Percentiles rank a stretch among this genome's conserved stretches.
Conservation (phyloP, 116 monocot genomes). For the Iris pallida region DNA sequence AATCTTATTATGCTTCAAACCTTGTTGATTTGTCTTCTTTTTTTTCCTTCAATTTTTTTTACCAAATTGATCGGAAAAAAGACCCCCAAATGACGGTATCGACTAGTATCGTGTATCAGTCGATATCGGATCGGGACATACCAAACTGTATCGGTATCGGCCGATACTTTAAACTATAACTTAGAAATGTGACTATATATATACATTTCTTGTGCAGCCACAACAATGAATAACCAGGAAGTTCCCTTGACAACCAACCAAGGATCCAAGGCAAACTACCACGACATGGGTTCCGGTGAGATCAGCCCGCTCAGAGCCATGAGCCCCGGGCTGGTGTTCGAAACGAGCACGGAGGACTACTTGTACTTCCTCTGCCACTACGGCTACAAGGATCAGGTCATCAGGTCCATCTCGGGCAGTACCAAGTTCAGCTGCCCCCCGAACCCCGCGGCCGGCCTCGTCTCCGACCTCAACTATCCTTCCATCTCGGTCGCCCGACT, state of each 20-base stretch:
- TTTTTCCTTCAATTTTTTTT: too few species aligned
- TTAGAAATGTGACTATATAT: too few species aligned
- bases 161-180: too few species aligned
- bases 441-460: conserved; percentile 34
- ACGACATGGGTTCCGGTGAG: conserved; percentile 87
- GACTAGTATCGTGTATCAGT: too few species aligned
- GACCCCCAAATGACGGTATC: too few species aligned
- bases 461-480: conserved; percentile 80
- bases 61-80: too few species aligned
- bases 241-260: conserved; percentile 44
- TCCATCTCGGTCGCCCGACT: conserved; percentile 69
- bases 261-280: conserved; percentile 50
- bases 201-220: conserved; percentile 37
- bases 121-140: too few species aligned
- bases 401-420: conserved; percentile 51
- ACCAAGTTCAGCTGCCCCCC: conserved; percentile 57
- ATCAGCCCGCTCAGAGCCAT: conserved; percentile 74
- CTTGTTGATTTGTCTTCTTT: too few species aligned
- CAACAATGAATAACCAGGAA: conserved; percentile 49
- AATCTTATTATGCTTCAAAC: too few species aligned
- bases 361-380: conserved; percentile 77
- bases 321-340: conserved; percentile 82
- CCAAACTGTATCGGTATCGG: too few species aligned
- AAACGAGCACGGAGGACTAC: conserved; percentile 61
- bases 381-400: conserved; percentile 66